Evolutionary conservation across 805 yeast genomes (phyloP), one percentile per base, ranked within the genome.

Genomic region (Saturnispora saitoi): DNA sequence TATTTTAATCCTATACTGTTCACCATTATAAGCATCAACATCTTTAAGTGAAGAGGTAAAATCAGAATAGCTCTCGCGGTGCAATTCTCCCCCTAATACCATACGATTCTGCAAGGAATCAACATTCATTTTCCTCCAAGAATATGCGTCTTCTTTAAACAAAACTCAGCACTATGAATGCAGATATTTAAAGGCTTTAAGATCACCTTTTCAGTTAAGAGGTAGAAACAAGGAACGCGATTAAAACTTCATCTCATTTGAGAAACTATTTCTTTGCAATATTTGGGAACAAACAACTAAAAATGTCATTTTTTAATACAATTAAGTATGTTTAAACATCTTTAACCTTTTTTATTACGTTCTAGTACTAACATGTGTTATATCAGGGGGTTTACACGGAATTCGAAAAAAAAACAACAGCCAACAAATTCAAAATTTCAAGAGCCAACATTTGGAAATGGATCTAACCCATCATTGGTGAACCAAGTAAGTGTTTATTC

Each of bases 301-400:
- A 15, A 14, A 69, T 68, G 72, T 69, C 73, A 7, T 70, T 70
- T 47, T 63, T 70, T 49, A 68, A 59, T 51, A 64, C 71, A 6
- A 65, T 70, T 22, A 62, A 62, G 68, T 64, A 58, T 19, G 68
- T 60, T n/a, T 22, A 7, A 5, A 15, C 17, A 10, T 5, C 9
- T 4, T 6, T 14, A 34, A 5, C 17, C 17, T 8, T 17, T 15
- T 15, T 11, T 4, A 11, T 4, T 11, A 20, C 28, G 12, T 14
- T 3, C 14, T 2, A 22, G 26, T 42, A 49, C 51, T 42, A 36
- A 49, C 48, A 17, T 42, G 4, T 7, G 4, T 32, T 36, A 6
- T 4, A 42, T 14, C 49, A 75, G 80, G 61, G 81, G 84, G 9
- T 77, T 80, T 54, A 82, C 84, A n/a, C 72, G 84, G 58, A 61